Evolutionary conservation across 208 protist species (phyloP), one percentile per base, ranked within the genome.

Genomic region (Phytomonas sp.): DNA sequence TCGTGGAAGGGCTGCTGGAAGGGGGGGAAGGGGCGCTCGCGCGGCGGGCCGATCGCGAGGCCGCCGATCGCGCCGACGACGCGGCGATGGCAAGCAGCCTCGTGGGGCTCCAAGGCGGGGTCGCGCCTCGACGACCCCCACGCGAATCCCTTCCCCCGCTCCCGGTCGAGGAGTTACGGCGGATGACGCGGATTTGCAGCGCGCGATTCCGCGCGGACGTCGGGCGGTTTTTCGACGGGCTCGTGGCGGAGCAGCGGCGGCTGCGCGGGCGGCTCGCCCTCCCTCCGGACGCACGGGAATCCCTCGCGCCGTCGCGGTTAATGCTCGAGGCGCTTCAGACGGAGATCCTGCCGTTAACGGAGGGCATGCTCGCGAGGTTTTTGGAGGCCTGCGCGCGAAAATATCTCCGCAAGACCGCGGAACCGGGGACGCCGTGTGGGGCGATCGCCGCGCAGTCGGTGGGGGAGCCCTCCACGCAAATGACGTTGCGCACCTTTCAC

Each of bases 401-500:
- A 74, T 98, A 98, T 73, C 64, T 86, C 32, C 74, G 74, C 7
- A 92, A 96, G 73, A 70, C 76, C 33, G 91, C 96, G 36, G 98
- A 99, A 75, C 93, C 99, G 26, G 99, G 99, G 67, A 98, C 97
- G 28, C 95, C 98, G 17, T 98, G 98, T 23, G 99, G 99, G 32
- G 98, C 98, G 17, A 86, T 99, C 67, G 98, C 94, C 33, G 99
- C 97, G 8, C 98, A 99, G 88, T 97, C 88, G 13, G 98, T 99
- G 62, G 99, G 99, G 67, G 99, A 99, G 82, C 99, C 99, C 34
- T 97, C 91, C 37, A 99, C 99, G 43, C 99, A 99, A 77, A 99
- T 99, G 99, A 99, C 99, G 0, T 87, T 99, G 23, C 99, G 99
- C 74, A 99, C 98, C 28, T 99, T 99, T 86, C 99, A 99, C 89